Conservation (phyloP, 176 grass and related monocot genomes). For the Aegilops tauschii region DNA sequence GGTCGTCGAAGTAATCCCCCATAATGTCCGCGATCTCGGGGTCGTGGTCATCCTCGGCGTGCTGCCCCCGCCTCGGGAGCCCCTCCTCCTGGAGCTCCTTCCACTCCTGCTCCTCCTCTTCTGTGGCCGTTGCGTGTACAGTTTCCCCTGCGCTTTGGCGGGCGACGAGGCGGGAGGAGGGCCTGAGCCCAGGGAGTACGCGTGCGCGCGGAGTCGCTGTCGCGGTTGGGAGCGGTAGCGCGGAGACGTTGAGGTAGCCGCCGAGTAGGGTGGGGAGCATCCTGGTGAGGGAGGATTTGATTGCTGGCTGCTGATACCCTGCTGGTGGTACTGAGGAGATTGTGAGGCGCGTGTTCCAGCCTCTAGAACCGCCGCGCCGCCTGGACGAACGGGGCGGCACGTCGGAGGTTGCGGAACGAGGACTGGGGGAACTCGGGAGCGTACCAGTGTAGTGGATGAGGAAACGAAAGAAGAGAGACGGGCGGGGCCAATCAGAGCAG, state of each 20-base stretch:
- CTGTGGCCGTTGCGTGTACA: background rate
- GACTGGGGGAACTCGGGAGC: background rate
- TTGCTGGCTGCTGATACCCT: background rate
- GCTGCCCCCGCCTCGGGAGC: conserved; percentile 12
- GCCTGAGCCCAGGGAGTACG: background rate
- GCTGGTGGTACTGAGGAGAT: background rate
- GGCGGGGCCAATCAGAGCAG: no score
- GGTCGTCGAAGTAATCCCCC: conserved; percentile 74
- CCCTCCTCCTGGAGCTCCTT: conserved; percentile 8
- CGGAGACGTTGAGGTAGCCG: conserved; percentile 15
- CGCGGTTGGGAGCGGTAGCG: background rate
- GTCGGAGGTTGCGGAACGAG: background rate
- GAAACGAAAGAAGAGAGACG: background rate
- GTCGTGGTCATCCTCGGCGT: conserved; percentile 38
- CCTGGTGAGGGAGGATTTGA: background rate
- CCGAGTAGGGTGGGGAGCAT: conserved; percentile 27
- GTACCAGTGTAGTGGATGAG: background rate
- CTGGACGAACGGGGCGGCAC: conserved; percentile 1
- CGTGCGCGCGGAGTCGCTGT: background rate
- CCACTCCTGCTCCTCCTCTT: conserved; percentile 24
- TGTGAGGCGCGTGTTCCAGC: background rate
- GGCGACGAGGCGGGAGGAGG: background rate
- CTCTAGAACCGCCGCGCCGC: background rate
- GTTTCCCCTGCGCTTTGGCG: background rate
- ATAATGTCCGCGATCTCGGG: conserved; percentile 84